phyloP scores from a whole-genome alignment of 495 filamentous ascomycete genomes.

The Barbatosphaeria neglecta region DNA sequence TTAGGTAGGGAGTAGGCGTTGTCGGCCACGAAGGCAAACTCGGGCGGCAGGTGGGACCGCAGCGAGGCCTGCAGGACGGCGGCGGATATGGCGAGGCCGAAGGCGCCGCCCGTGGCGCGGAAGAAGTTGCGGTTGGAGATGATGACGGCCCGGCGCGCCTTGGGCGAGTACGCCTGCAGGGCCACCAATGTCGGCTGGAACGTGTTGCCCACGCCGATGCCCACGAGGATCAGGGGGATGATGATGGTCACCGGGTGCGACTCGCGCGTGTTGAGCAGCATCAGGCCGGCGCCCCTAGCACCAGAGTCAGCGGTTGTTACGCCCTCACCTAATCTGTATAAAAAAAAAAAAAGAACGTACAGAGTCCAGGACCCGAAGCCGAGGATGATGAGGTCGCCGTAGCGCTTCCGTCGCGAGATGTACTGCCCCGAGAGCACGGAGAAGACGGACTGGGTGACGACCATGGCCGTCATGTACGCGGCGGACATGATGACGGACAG shows the following conservation, averaged over 20 bases:
- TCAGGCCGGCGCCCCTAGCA: constrained; percentile 35
- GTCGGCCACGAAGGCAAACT: not conserved
- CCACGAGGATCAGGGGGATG: constrained; percentile 33
- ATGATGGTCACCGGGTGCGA: constrained; percentile 15
- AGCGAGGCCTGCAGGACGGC: constrained; percentile 44
- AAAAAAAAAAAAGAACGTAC: not conserved
- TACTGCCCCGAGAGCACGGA: constrained; percentile 46
- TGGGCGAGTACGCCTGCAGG: constrained; percentile 47
- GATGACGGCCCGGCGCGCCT: constrained; percentile 47
- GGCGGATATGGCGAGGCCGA: constrained; percentile 47
- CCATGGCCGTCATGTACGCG: constrained; percentile 40
- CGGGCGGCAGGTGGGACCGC: constrained; percentile 7
- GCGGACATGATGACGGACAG: constrained; percentile 26
- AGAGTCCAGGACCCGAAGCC: constrained; percentile 31
- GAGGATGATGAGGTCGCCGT: constrained; percentile 45
- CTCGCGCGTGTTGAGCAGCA: constrained; percentile 34
- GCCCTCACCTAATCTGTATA: too few species aligned
- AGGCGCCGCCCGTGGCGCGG: constrained; percentile 46
- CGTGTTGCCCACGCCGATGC: constrained; percentile 42
- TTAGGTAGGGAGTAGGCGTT: not conserved
- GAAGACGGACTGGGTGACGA: constrained; percentile 37
- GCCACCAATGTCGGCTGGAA: constrained; percentile 52
- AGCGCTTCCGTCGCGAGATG: constrained; percentile 42
- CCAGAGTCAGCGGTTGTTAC: not conserved
- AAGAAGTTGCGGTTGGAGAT: constrained; percentile 55